These are phyloP conservation scores for Xylaria arbuscula DNA, from an alignment of 2,329 filamentous ascomycete genomes.

Conservation along the genomic window DNA sequence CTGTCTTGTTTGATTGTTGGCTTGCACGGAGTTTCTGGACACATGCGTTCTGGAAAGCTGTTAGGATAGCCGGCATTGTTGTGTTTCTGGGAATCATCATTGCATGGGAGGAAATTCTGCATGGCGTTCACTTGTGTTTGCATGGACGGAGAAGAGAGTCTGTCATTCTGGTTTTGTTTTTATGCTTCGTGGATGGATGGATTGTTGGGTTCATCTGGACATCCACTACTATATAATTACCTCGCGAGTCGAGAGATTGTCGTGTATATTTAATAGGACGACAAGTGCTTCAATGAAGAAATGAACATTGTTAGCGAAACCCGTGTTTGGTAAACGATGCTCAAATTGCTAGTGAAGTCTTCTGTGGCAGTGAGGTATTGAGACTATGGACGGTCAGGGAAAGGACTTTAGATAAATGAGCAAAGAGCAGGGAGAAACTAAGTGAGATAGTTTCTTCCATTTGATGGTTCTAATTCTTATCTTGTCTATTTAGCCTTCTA, in stretches of 20 bases:
- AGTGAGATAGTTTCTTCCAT: background rate
- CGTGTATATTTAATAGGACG: slow-evolving; percentile 7
- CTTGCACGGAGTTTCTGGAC: background rate
- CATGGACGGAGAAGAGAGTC: background rate
- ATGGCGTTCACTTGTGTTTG: slow-evolving; percentile 20
- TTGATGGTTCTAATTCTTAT: slow-evolving; percentile 7
- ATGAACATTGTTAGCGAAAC: slow-evolving; percentile 3
- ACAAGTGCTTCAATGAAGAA: background rate
- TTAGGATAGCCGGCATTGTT: background rate
- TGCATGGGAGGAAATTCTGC: background rate
- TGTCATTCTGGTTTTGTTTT: too few relatives aligned
- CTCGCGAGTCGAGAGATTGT: slow-evolving; percentile 26
- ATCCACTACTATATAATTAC: slow-evolving; percentile 21
- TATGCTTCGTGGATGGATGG: background rate
- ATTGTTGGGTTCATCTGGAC: slow-evolving; percentile 31
- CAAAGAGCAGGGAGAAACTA: background rate
- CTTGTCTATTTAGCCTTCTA: slow-evolving; percentile 37
- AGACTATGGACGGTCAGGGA: too few relatives aligned
- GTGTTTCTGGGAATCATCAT: slow-evolving; percentile 4
- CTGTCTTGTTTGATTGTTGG: background rate
- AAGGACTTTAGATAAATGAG: background rate
- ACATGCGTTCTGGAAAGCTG: background rate
- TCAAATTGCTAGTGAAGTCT: background rate
- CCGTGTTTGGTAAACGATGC: background rate
- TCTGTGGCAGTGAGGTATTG: background rate